Percentiles rank a stretch among this genome's conserved stretches.
phyloP scores from a whole-genome alignment of 805 yeast species.

The Ogataea henricii region DNA sequence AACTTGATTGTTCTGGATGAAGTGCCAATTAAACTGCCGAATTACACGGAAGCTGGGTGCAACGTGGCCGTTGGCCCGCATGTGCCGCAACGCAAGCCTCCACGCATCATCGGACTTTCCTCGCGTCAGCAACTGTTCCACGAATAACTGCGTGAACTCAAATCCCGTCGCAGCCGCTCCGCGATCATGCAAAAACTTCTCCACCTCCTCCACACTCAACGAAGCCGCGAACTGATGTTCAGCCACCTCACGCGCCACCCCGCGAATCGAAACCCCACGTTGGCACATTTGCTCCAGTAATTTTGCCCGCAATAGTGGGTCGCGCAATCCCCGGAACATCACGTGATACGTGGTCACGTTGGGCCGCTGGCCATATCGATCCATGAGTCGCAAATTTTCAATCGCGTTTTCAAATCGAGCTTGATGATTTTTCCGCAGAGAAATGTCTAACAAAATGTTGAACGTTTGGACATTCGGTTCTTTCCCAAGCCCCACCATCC shows the following conservation, averaged over 20 bases:
- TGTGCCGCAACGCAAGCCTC: conserved; percentile 6
- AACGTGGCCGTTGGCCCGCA: not conserved
- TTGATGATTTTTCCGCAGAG: conserved; percentile 15
- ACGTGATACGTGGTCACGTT: conserved; percentile 14
- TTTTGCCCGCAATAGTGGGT: conserved; percentile 5
- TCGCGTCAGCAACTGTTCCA: conserved; percentile 1
- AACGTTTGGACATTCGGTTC: conserved; percentile 14
- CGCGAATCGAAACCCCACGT: conserved; percentile 1
- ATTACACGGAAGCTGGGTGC: conserved; percentile 15
- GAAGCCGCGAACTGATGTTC: conserved; percentile 3
- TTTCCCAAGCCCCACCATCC: conserved; percentile 15
- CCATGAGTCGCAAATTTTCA: conserved; percentile 12
- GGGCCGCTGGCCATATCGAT: conserved; percentile 6
- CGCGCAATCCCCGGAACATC: conserved; percentile 16
- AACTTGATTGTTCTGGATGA: conserved; percentile 12
- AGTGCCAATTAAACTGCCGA: conserved; percentile 14
- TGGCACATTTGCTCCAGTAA: conserved; percentile 9
- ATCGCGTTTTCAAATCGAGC: conserved; percentile 9
- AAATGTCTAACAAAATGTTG: conserved; percentile 14
- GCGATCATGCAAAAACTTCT: not conserved
- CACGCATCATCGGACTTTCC: conserved; percentile 14
- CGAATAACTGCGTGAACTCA: not conserved
- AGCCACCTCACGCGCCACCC: conserved; percentile 7
- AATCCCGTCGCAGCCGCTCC: not conserved
- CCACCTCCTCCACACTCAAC: not conserved